Percentiles rank a stretch among this genome's conserved stretches.
Evolutionary conservation across 2,329 filamentous ascomycete species (phyloP).

Genomic region (Pseudomassariella vexata): DNA sequence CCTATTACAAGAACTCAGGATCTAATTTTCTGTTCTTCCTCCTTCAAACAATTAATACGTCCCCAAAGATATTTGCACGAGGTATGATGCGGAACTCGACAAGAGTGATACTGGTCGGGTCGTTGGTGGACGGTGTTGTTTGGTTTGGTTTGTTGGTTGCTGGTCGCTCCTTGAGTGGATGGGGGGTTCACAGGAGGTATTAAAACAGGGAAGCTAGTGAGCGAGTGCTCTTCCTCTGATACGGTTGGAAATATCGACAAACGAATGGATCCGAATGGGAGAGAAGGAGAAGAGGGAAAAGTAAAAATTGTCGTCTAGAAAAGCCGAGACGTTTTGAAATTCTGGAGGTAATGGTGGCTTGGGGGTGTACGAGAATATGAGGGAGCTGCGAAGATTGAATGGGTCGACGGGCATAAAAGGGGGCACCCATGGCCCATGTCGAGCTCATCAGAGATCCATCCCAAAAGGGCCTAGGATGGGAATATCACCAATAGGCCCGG

Average conservation of each 20-base stretch:
- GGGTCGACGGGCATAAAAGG: no score
- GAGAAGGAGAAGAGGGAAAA: constrained; percentile 19
- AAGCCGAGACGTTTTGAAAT: constrained; percentile 31
- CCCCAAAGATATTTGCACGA: no score
- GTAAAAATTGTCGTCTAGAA: constrained; percentile 25
- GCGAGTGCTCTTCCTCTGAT: constrained; percentile 28
- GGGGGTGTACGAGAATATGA: constrained; percentile 8
- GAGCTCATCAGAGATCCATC: no score
- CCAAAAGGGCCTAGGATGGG: no score
- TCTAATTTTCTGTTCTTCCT: no score
- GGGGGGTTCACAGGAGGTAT: constrained; percentile 21
- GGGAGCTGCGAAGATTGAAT: neutral
- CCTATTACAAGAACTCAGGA: no score
- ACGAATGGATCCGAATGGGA: constrained; percentile 31
- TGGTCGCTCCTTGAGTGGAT: constrained; percentile 6
- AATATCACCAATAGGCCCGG: no score
- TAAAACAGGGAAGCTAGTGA: constrained; percentile 28
- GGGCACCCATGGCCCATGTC: no score
- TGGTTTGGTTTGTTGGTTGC: constrained; percentile 6
- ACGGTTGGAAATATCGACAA: constrained; percentile 26
- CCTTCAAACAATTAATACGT: no score
- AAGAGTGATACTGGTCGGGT: no score
- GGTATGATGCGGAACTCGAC: no score
- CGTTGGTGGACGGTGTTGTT: constrained; percentile 9
- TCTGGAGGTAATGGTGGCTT: constrained; percentile 14